These are phyloP conservation scores for Penicillium occitanis DNA, from an alignment of 2,329 filamentous ascomycete species.

Conservation along the genomic window DNA sequence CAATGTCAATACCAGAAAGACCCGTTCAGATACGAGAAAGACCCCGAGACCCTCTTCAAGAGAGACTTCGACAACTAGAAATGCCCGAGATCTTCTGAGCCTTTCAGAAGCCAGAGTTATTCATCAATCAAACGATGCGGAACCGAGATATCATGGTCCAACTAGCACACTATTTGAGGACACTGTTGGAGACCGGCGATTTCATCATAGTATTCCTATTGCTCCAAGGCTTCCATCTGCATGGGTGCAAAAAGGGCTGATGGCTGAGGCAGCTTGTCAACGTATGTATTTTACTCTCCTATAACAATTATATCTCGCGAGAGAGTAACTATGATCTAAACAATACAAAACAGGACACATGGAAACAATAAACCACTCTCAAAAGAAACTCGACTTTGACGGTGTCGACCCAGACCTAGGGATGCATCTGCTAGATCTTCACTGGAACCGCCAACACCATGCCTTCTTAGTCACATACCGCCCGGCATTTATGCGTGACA, in stretches of 20 bases:
- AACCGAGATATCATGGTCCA: constrained; percentile 52
- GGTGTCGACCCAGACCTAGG: constrained; percentile 54
- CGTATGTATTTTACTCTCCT: constrained; percentile 27
- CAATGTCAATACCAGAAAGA: neutral
- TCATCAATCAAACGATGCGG: constrained; percentile 42
- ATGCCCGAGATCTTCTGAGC: neutral
- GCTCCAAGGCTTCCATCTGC: constrained; percentile 24
- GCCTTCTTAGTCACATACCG: constrained; percentile 53
- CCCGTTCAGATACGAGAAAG: neutral
- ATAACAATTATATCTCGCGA: neutral
- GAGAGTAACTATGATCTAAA: neutral
- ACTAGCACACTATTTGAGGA: constrained; percentile 54
- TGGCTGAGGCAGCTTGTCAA: constrained; percentile 51
- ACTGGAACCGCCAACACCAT: constrained; percentile 57
- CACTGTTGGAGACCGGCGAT: constrained; percentile 23
- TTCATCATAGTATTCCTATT: constrained; percentile 19
- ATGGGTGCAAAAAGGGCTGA: constrained; percentile 44
- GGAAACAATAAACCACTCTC: constrained; percentile 49
- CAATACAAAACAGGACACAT: constrained; percentile 42
- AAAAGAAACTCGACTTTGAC: constrained; percentile 55
- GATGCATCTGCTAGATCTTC: constrained; percentile 52
- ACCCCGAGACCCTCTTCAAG: neutral
- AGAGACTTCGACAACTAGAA: neutral
- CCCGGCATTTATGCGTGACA: constrained; percentile 54
- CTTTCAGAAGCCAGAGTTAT: constrained; percentile 34